Evolutionary conservation across 495 filamentous ascomycete genomes (phyloP), one percentile per base, ranked within the genome.

Genomic region (Emericellopsis terricola): DNA sequence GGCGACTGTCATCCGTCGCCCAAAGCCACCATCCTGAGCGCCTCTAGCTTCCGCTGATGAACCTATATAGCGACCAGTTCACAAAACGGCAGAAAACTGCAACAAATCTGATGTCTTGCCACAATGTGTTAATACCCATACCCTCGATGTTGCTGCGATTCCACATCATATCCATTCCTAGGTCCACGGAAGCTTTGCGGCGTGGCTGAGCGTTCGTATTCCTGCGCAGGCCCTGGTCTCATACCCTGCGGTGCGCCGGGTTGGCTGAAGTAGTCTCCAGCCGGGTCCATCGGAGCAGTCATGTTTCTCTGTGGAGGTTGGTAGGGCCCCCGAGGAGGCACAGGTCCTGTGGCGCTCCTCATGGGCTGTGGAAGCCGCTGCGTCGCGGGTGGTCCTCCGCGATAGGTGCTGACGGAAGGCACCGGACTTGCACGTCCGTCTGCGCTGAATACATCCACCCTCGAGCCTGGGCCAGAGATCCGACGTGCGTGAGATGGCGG

Each of bases 221-320:
- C 38, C 14, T 41, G 37, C 34, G 38, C 30, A 29, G 31, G 34
- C 31, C 37, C 19, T 15, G 19, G 33, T 13, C 48, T 34, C 21
- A 42, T 36, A 28, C 45, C 47, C 31, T 42, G 44, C 17, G 49
- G 34, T 6, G 50, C 45, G 27, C 31, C 33, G 14, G 39, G 38
- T 35, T 45, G 43, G 26, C 31, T 37, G 14, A 37, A 34, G 35
- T 37, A 45, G 29, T 41, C 38, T 21, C 42, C 36, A 18, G 18
- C 15, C n/a, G 28, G 29, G 19, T 20, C 3, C 15, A 58, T 51
- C 6, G 65, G 65, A 8, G 60, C 63, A 6, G 64, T 68, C 60
- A 67, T 62, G 36, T 64, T 62, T 15, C 65, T 43, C 30, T 60
- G 51, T 13, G 59, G 65, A 11, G 50, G 43, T 29, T 44, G 53